Evolutionary conservation across 345 rosid species (phyloP), one percentile per base, ranked within the genome.

Genomic region (Noccaea caerulescens): DNA sequence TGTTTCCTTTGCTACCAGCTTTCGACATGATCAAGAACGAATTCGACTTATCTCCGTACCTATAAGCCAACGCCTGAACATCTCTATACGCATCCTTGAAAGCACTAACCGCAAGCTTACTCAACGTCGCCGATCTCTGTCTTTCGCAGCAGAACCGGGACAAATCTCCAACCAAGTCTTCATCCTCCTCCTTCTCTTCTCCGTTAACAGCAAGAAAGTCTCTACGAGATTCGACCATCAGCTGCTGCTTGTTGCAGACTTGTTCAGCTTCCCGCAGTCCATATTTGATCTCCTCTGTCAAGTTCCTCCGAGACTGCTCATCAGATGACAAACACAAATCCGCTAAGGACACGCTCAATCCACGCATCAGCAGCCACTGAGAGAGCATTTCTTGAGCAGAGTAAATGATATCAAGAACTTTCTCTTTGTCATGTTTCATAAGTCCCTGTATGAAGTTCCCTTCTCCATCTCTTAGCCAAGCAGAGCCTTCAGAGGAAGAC

Each of bases 1-100:
- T 77, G 69, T 83, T 94, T 18, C 99, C 99, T 83, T 94, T 94
- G 80, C 99, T 94, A 66, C 97, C 99, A 4, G 97, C 83, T 79
- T 86, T 91, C 55, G 76, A 84, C 99, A 94, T 91, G 32, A 82
- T 73, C 80, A 94, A 23, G 53, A 94, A 82, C 2, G 97, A 82
- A 42, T 94, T 94, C 10, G 84, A 87, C 38, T 70, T 72, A 9
- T 78, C 77, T 0, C 87, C 92, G 74, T 91, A 85, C 52, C 82
- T 86, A 69, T 79, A 88, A 8, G 80, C 86, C 69, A 94, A 72
- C 66, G 76, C 85, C 63, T 88, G 96, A 53, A 94, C 80, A 68
- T 94, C 97, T 58, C 91, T 83, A 18, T 82, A 91, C 0, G 87
- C 86, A 39, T 86, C 82, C 80, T 80, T 89, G 73, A 94, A 89